Percentiles rank a stretch among this genome's conserved stretches.
Evolutionary conservation across 2,329 filamentous ascomycete genomes (phyloP).

Genomic region (Alternaria viburni): DNA sequence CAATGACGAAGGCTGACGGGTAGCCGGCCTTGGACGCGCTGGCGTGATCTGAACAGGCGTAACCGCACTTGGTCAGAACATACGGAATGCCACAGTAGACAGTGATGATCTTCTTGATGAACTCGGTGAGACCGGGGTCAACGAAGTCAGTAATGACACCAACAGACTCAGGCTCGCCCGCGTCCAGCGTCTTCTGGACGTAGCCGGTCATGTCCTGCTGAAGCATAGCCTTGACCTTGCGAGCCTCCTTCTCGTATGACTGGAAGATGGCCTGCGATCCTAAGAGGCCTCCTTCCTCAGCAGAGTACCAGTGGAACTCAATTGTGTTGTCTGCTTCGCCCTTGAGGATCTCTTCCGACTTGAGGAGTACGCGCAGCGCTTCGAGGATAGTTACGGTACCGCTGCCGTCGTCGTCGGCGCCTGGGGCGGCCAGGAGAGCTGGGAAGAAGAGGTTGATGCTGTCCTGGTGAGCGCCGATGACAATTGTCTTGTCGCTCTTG

Average conservation of each 20-base stretch:
- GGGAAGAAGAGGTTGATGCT: conserved; percentile 93
- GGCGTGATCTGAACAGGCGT: conserved; percentile 80
- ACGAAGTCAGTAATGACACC: conserved; percentile 95
- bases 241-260: conserved; percentile 73
- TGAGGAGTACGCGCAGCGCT: conserved; percentile 80
- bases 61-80: conserved; percentile 86
- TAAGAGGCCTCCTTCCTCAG: conserved; percentile 85
- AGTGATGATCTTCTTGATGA: conserved; percentile 87
- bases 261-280: conserved; percentile 90
- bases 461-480: conserved; percentile 81
- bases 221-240: conserved; percentile 91
- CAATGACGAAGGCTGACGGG: conserved; percentile 77
- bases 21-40: conserved; percentile 77
- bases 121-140: conserved; percentile 78
- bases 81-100: conserved; percentile 90
- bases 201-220: conserved; percentile 96
- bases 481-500: conserved; percentile 79
- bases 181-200: conserved; percentile 79
- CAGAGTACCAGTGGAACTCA: conserved; percentile 97
- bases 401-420: conserved; percentile 94
- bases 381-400: conserved; percentile 95
- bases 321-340: conserved; percentile 83
- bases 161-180: conserved; percentile 81
- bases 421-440: conserved; percentile 81
- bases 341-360: conserved; percentile 70